Percentiles rank a stretch among this genome's conserved stretches.
phyloP scores from a whole-genome alignment of 192 early-diverging fungal species.

The Helicostylum pulchrum region DNA sequence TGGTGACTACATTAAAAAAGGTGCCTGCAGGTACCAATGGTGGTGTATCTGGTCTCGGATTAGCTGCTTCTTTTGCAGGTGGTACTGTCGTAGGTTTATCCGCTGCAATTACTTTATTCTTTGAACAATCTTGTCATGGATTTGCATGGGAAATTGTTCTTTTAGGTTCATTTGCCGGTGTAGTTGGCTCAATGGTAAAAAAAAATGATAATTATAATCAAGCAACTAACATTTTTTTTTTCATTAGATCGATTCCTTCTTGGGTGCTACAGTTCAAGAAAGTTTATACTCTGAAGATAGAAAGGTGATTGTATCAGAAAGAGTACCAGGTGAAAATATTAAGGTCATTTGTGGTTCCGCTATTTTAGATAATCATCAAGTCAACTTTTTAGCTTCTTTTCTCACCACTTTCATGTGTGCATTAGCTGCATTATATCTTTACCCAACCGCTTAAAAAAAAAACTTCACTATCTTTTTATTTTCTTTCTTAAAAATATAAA shows the following conservation, averaged over 20 bases:
- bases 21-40: conserved; percentile 95
- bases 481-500: conserved; percentile 7
- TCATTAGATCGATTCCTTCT: conserved; percentile 71
- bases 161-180: conserved; percentile 62
- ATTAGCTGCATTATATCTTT: conserved; percentile 22
- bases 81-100: conserved; percentile 67
- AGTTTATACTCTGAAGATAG: conserved; percentile 67
- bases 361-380: conserved; percentile 82
- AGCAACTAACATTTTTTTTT: too few species aligned
- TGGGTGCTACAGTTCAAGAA: conserved; percentile 81
- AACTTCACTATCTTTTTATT: background rate
- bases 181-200: conserved; percentile 76
- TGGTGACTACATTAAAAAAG: conserved; percentile 75
- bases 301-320: conserved; percentile 49
- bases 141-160: conserved; percentile 43
- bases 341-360: conserved; percentile 62
- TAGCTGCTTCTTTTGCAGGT: conserved; percentile 74
- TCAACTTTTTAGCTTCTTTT: conserved; percentile 69
- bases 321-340: conserved; percentile 39
- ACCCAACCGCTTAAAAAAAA: conserved; percentile 3
- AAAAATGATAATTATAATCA: too few species aligned
- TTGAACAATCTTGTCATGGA: conserved; percentile 44
- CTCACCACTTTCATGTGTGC: conserved; percentile 47
- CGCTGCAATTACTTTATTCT: conserved; percentile 48
- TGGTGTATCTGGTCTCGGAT: conserved; percentile 69